Base-by-base conservation (phyloP, 2,329 filamentous ascomycete genomes). In the Trichophyton simii region DNA sequence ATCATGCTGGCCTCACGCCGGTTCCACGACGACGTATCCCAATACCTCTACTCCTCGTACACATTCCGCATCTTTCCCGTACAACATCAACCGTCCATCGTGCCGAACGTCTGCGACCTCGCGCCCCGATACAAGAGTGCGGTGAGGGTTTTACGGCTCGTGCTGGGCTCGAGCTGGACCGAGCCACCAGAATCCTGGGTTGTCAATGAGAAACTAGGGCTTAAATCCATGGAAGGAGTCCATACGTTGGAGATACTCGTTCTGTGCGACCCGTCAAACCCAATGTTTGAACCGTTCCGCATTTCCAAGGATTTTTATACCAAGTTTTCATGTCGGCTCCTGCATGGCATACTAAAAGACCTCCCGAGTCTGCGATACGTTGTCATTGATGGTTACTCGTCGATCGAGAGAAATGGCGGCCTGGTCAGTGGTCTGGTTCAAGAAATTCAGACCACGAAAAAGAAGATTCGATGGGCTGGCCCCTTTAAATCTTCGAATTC, bases 171-270 rank as follows among this genome's bases (percentile, higher is more conserved):
- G 28, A 58, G 55, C 28, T 58, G 55, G 55, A 58, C 55, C 3
- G 41, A 58, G 13, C 55, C 55, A 18, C 55, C 55, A 8, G 41
- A 42, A 58, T 58, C 55, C 13, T 58, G 55, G 55, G 55, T 58
- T 25, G 55, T 58, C 1, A 58, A 58, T 44, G 41, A 58, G 41
- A 58, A 58, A 41, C 55, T 58, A 18, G 55, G 55, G 8, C 55
- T 58, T 22, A 28, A 41, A 36, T 20, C 38, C 11, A 42, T 58
- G 55, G n/a, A 58, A 5, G 13, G 20, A 20, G 55, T 58, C n/a
- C 55, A 58, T 58, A 58, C 55, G 15, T 58, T 58, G 41, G 36
- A 58, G 28, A 58, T 58, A 42, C 28, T 58, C 11, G 55, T 58
- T 22, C 36, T 58, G 36, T 58, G 55, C n/a, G 55, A 58, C 41